Evolutionary conservation across 352 stramenopile genomes (phyloP), one percentile per base, ranked within the genome.

Genomic region (Pythium aristosporum): DNA sequence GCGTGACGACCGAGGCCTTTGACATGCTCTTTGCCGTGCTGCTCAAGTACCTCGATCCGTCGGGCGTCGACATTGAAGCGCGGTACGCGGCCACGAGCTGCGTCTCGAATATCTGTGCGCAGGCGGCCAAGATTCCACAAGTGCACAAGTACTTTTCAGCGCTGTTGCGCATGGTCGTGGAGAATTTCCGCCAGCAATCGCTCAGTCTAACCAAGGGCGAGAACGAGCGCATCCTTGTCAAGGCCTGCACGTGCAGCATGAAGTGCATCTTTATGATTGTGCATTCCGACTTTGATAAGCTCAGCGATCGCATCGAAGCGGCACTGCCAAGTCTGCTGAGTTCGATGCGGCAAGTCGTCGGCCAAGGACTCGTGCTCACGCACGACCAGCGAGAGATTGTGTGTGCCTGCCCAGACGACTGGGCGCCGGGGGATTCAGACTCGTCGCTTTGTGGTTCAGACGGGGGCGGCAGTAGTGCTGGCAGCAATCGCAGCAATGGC

Each of bases 191-290:
- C 5, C 83, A 94, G 61, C 87, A 96, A 61, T 73, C 79, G 25
- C 74, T 79, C 8, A 89, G 81, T 43, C 53, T 94, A 4, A 84
- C 72, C 5, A 79, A 79, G 46, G 80, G 78, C 5, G 69, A 89
- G 20, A 83, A 85, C 32, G 82, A 96, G 23, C 79, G 87, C 32
- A 89, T 93, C 30, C 72, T 94, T 5, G 79, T 94, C 28, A 92
- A 92, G 58, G 85, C 85, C 15, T 94, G 85, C 64, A 92, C 83
- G 2, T 90, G 80, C 57, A 96, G 87, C 57, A 87, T 96, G 75
- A 92, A 94, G 69, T 96, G 87, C 69, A 76, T 93, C 21, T 91
- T 85, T 63, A 89, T 84, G 67, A 92, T 96, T 57, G 76, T 94
- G 49, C 85, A 79, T 51, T 80, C 80, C 47, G 87, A 82, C 46